A percentile compares a stretch with the other conserved stretches of the same genome.
Evolutionary conservation across 2,329 filamentous ascomycete genomes (phyloP).

Genomic region (Chaetomium sp.): DNA sequence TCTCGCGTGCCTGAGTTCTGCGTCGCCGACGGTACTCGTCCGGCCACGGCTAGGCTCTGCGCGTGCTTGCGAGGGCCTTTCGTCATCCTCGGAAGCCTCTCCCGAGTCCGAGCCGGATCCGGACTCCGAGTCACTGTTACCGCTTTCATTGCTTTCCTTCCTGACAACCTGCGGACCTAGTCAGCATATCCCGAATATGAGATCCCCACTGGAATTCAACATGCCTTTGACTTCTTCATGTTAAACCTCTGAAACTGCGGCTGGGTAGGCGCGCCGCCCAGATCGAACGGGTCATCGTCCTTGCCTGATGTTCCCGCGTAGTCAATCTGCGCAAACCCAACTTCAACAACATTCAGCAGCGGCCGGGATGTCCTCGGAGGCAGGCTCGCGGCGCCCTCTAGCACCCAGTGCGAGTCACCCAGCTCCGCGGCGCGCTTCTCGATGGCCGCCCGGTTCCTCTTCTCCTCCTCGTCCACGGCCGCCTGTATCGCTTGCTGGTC

Average conservation of each 20-base stretch:
- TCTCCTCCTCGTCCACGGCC: constrained; percentile 67
- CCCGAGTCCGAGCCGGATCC: constrained; percentile 41
- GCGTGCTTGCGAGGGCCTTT: constrained; percentile 2
- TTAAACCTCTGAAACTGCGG: constrained; percentile 38
- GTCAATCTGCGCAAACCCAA: constrained; percentile 56
- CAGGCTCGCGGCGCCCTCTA: constrained; percentile 55
- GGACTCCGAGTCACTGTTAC: constrained; percentile 25
- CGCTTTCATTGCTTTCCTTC: constrained; percentile 20
- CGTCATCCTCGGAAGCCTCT: constrained; percentile 43
- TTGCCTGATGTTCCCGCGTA: constrained; percentile 39
- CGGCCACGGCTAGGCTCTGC: constrained; percentile 36
- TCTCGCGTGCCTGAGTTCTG: constrained; percentile 26
- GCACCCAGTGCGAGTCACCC: constrained; percentile 75
- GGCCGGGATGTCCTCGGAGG: constrained; percentile 40
- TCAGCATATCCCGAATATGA: constrained; percentile 9
- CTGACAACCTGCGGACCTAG: constrained; percentile 8
- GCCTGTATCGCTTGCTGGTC: constrained; percentile 64
- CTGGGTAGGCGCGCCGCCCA: constrained; percentile 21
- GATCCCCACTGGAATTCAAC: constrained; percentile 14
- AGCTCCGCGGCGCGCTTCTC: constrained; percentile 63
- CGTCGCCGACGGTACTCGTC: constrained; percentile 15
- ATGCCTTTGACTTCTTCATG: constrained; percentile 39
- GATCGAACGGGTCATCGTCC: constrained; percentile 38
- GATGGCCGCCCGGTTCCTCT: constrained; percentile 62
- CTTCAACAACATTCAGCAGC: constrained; percentile 61